A percentile compares a stretch with the other conserved stretches of the same genome.
Conservation (phyloP, 129 eudicot genomes). For the Ambrosia artemisiifolia region DNA sequence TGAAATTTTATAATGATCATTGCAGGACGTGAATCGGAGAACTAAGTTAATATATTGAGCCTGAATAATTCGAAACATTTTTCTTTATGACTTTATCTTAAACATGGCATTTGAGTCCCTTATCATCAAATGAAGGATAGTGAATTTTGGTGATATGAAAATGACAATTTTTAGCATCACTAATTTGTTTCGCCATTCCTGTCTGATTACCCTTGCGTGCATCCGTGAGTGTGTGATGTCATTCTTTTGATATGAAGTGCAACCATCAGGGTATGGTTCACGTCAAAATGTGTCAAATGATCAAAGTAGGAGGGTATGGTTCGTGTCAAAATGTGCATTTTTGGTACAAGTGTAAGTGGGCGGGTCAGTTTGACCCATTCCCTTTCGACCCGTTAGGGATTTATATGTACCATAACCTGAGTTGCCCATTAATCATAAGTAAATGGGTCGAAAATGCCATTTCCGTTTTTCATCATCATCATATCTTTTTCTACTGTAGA, state of each 20-base stretch:
- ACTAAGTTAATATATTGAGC: neutral
- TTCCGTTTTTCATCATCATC: conserved; percentile 17
- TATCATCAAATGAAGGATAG: neutral
- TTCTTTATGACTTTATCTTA: too few relatives aligned
- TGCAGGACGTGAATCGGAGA: neutral
- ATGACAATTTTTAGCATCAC: too few relatives aligned
- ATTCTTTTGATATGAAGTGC: neutral
- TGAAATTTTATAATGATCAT: neutral
- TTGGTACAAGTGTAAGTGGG: neutral
- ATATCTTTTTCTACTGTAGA: conserved; percentile 42
- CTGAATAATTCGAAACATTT: neutral
- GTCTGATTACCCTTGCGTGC: too few relatives aligned
- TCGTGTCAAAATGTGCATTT: neutral
- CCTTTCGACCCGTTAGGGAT: neutral
- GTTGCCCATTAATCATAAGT: neutral
- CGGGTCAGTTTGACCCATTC: neutral
- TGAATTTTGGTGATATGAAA: neutral
- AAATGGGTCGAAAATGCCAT: neutral
- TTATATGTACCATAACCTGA: neutral
- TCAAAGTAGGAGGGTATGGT: neutral
- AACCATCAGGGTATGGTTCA: neutral
- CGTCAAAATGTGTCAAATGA: neutral
- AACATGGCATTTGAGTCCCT: too few relatives aligned
- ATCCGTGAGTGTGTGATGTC: too few relatives aligned
- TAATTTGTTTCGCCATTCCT: too few relatives aligned